These are phyloP conservation scores for Willaertia magna DNA, from an alignment of 208 protist species.

Conservation along the genomic window DNA sequence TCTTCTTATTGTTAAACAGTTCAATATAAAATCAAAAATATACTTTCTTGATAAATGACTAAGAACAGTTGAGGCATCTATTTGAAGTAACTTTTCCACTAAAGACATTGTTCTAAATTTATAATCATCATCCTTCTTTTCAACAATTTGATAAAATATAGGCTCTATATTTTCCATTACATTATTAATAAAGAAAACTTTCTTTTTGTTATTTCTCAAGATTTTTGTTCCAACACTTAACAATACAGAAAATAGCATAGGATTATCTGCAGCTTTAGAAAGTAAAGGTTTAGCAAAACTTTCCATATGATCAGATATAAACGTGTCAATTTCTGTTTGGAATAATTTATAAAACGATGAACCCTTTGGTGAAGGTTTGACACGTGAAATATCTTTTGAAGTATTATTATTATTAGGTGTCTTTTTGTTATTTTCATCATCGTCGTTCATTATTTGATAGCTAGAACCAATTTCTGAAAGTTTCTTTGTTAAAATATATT, in stretches of 20 bases:
- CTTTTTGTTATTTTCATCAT: background rate
- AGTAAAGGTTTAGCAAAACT: background rate
- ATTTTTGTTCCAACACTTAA: constrained; percentile 4
- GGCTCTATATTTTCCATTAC: background rate
- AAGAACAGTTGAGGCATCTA: background rate
- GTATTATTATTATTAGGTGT: too few relatives aligned
- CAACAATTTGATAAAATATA: background rate
- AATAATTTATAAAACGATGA: constrained; percentile 26
- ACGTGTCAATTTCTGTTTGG: background rate
- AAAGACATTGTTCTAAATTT: background rate
- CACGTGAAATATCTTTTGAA: too few relatives aligned
- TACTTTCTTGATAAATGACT: background rate
- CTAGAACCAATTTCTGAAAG: background rate
- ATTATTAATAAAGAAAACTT: background rate
- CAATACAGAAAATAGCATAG: constrained; percentile 18
- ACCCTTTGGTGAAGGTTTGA: constrained; percentile 23
- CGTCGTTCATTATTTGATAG: background rate
- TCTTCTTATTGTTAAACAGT: background rate
- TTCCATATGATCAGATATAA: background rate
- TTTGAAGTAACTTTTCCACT: background rate
- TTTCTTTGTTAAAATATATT: background rate
- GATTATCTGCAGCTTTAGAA: background rate
- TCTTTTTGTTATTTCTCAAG: background rate
- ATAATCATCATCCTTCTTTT: background rate
- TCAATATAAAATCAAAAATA: background rate